Percentiles rank a stretch among this genome's conserved stretches.
Evolutionary conservation across 2,329 filamentous ascomycete genomes (phyloP).

Genomic region (Byssothecium circinans): DNA sequence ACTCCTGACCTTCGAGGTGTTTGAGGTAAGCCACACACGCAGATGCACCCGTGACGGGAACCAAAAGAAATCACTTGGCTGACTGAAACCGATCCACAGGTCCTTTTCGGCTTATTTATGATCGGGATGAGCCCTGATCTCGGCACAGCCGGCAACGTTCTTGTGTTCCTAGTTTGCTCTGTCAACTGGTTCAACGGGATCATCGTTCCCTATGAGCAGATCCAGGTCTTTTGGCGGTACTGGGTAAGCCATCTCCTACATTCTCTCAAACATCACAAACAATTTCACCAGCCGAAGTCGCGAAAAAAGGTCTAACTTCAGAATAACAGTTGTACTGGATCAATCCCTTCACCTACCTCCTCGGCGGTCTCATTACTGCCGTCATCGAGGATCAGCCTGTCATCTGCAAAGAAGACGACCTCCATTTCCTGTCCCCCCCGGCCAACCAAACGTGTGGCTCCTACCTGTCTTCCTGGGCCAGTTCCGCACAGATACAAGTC

Average conservation of each 20-base stretch:
- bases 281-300: background rate
- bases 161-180: slow-evolving; percentile 13
- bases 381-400: slow-evolving; percentile 45
- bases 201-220: slow-evolving; percentile 60
- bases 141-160: slow-evolving; percentile 54
- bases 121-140: slow-evolving; percentile 37
- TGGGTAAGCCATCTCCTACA: slow-evolving; percentile 17
- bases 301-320: background rate
- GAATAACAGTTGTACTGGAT: slow-evolving; percentile 29
- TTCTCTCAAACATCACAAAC: too few species aligned
- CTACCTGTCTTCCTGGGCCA: slow-evolving; percentile 57
- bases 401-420: slow-evolving; percentile 34
- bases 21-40: background rate
- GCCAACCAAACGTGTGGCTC: slow-evolving; percentile 57
- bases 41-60: background rate
- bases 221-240: slow-evolving; percentile 69
- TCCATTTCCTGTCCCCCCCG: slow-evolving; percentile 51
- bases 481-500: background rate
- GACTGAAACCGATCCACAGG: background rate
- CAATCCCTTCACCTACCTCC: slow-evolving; percentile 46
- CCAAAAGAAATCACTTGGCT: background rate
- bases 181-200: slow-evolving; percentile 49
- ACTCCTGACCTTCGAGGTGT: background rate
- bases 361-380: slow-evolving; percentile 42
- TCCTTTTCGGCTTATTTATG: background rate